Percentiles rank a stretch among this genome's conserved stretches.
phyloP scores from a whole-genome alignment of 176 grass and related monocot species.

The Rhynchospora pubera region DNA sequence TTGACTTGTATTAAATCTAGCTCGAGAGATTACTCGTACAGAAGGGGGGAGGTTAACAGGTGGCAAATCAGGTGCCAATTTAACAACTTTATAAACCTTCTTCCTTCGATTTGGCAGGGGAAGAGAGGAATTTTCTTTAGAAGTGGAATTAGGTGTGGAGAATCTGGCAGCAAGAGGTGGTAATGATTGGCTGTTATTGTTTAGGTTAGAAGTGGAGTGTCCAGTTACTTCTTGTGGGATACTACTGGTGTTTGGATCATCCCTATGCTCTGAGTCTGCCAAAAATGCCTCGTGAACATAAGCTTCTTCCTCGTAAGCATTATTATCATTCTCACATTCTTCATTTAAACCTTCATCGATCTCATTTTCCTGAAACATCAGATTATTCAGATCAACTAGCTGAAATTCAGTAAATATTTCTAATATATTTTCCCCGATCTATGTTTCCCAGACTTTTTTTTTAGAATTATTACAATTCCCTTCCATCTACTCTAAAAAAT shows the following conservation, averaged over 20 bases:
- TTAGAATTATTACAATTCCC: neutral
- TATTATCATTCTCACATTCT: constrained; percentile 20
- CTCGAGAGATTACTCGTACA: constrained; percentile 59
- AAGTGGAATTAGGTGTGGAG: constrained; percentile 26
- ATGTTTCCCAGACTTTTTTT: neutral
- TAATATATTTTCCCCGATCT: neutral
- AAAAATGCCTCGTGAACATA: constrained; percentile 99
- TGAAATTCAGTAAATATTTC: neutral
- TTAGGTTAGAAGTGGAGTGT: constrained; percentile 16
- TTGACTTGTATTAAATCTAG: constrained; percentile 38
- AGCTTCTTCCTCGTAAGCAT: constrained; percentile 56
- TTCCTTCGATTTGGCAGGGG: constrained; percentile 37
- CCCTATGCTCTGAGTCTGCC: constrained; percentile 51
- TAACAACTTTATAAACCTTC: constrained; percentile 63
- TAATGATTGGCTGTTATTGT: neutral
- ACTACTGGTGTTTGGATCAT: constrained; percentile 27
- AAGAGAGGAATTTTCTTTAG: constrained; percentile 21
- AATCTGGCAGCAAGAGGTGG: constrained; percentile 15
- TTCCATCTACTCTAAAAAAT: neutral
- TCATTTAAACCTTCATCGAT: constrained; percentile 6
- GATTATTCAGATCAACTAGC: neutral
- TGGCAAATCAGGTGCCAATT: constrained; percentile 90
- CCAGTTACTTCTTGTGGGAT: constrained; percentile 31
- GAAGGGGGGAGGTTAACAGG: constrained; percentile 85
- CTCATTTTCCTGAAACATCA: constrained; percentile 8